phyloP scores from a whole-genome alignment of 129 eudicot genomes.

The Lactuca saligna region DNA sequence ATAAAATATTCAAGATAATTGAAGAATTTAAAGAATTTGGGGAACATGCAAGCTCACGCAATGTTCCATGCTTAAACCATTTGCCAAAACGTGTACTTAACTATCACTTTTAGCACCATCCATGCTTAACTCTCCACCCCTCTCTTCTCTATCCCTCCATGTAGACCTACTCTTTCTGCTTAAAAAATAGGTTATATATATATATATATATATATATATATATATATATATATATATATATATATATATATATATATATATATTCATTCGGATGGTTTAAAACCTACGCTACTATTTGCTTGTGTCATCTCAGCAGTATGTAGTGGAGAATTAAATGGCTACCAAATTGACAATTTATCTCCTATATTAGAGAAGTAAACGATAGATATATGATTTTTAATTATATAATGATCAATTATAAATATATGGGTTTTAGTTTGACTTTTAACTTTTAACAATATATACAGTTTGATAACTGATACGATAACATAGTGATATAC shows the following conservation, averaged over 20 bases:
- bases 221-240: too few species aligned
- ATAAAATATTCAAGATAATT: neutral
- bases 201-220: too few species aligned
- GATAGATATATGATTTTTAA: too few species aligned
- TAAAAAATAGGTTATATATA: too few species aligned
- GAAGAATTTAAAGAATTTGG: slow-evolving; percentile 26
- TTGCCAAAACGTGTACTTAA: slow-evolving; percentile 37
- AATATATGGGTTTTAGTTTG: too few species aligned
- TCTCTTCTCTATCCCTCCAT: neutral
- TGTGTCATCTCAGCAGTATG: slow-evolving; percentile 10
- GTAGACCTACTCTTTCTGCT: neutral
- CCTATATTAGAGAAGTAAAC: neutral
- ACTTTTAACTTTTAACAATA: too few species aligned
- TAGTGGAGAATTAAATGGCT: neutral
- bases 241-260: too few species aligned
- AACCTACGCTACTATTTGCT: slow-evolving; percentile 25
- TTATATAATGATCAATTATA: too few species aligned
- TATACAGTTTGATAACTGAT: too few species aligned
- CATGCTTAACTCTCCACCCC: slow-evolving; percentile 24
- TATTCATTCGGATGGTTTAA: neutral
- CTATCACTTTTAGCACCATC: slow-evolving; percentile 26
- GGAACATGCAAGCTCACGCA: slow-evolving; percentile 40
- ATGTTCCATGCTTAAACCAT: slow-evolving; percentile 42
- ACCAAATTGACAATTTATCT: neutral
- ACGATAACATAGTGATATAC: too few species aligned